A percentile compares a stretch with the other conserved stretches of the same genome.
These are phyloP conservation scores for Aspergillus steynii DNA, from an alignment of 495 filamentous ascomycete species.

Conservation along the genomic window DNA sequence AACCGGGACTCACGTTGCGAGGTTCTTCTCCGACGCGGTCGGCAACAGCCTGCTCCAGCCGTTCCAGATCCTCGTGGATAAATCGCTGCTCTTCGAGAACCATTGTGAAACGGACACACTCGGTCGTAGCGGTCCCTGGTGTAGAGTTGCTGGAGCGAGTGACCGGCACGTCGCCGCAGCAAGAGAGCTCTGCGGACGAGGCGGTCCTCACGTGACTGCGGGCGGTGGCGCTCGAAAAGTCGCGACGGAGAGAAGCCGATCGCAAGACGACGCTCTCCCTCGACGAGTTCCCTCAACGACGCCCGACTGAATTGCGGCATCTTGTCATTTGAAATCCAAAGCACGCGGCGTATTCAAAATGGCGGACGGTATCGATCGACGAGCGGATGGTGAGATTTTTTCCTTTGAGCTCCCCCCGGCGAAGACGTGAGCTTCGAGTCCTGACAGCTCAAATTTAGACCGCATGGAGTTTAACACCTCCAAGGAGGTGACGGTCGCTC, in stretches of 20 bases:
- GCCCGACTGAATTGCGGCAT: slow-evolving; percentile 5
- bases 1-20: slow-evolving; percentile 65
- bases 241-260: slow-evolving; percentile 10
- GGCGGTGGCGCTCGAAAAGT: slow-evolving; percentile 33
- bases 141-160: slow-evolving; percentile 1
- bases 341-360: slow-evolving; percentile 48
- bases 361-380: slow-evolving; percentile 94
- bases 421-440: slow-evolving; percentile 9
- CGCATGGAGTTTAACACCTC: slow-evolving; percentile 97
- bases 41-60: slow-evolving; percentile 88
- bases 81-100: slow-evolving; percentile 89
- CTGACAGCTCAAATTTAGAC: slow-evolving; percentile 55
- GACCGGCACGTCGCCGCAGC: slow-evolving; percentile 14
- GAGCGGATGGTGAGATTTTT: slow-evolving; percentile 64
- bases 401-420: neutral
- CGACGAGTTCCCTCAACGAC: slow-evolving; percentile 2
- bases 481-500: slow-evolving; percentile 90
- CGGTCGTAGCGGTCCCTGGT: neutral
- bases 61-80: slow-evolving; percentile 92
- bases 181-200: slow-evolving; percentile 35
- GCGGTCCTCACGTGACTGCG: slow-evolving; percentile 28
- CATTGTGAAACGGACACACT: slow-evolving; percentile 50
- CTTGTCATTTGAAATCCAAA: slow-evolving; percentile 12
- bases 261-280: neutral
- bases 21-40: slow-evolving; percentile 88